Base-by-base conservation (phyloP, 768 basidiomycete species). In the Boletus subparvulus region DNA sequence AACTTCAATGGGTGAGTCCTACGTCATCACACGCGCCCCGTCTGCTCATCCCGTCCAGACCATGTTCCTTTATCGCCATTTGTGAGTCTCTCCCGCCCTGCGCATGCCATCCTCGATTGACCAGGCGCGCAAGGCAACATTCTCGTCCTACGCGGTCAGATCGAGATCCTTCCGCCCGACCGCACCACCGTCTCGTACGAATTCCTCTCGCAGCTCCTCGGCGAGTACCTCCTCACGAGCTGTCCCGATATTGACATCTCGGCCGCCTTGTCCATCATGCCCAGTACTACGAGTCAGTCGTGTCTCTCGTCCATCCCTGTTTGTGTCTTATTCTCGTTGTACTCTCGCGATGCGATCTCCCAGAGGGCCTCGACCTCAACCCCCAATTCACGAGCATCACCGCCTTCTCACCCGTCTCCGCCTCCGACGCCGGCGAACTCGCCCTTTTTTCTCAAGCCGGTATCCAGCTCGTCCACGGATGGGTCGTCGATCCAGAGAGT, bases 21-120 rank as follows among this genome's bases (percentile, higher is more conserved):
- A 6, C 14, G 14, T 8, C 39, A 17, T 10, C 39, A 19, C 16
- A 40, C 39, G 39, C 8, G 10, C 17, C 4, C 16, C 4, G n/a
- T 9, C 16, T 7, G n/a, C 39, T 40, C 39, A 19, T 4, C n/a
- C n/a, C 39, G 17, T 40, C 8, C 67, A 94, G 93, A 10, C 92
- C 93, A 10, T 95, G 93, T 67, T 93, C 91, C 0, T 90, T 95
- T 61, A 92, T 95, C 63, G 93, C 92, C 28, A 89, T 94, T 56
- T 94, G 91, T 90, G 65, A 63, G 46, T 66, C 36, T 12, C 0
- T 37, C 33, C 4, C 28, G 11, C 30, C 12, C 11, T 32, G 11
- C 12, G 6, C 28, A 11, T 40, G 21, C 11, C 17, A 8, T 24
- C 35, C 13, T 21, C 6, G n/a, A n/a, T 5, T 40, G 28, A 19